Conservation (phyloP, 345 rosid genomes). For the Gossypium thurberi region DNA sequence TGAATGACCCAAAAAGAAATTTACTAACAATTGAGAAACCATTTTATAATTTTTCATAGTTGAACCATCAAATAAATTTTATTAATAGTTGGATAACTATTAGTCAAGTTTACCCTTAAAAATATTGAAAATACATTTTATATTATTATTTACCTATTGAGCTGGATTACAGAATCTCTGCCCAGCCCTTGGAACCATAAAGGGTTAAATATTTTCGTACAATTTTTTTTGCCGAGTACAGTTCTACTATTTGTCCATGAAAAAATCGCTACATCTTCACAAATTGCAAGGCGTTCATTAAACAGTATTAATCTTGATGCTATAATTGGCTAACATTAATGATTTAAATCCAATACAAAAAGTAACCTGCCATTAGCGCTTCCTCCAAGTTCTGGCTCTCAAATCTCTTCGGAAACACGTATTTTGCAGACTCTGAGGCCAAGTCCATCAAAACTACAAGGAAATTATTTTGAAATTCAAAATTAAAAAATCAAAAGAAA, state of each 20-base stretch:
- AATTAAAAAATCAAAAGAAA: neutral
- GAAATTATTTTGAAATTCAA: neutral
- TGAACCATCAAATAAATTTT: no score
- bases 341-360: neutral
- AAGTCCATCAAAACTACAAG: conserved; percentile 61
- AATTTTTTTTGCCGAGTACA: neutral
- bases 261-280: neutral
- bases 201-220: neutral
- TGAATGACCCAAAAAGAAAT: no score
- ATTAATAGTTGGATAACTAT: no score
- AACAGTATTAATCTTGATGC: neutral
- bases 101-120: no score
- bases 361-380: conserved; percentile 74
- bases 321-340: neutral
- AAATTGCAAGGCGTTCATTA: neutral
- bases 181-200: no score
- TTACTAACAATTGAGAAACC: no score
- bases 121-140: no score
- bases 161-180: no score
- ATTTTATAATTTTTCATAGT: no score
- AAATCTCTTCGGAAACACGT: conserved; percentile 70
- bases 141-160: no score
- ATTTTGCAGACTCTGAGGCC: conserved; percentile 61
- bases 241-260: neutral
- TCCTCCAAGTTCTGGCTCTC: conserved; percentile 67